phyloP scores from a whole-genome alignment of 2,329 filamentous ascomycete genomes.

The Paracamarosporium sp. region DNA sequence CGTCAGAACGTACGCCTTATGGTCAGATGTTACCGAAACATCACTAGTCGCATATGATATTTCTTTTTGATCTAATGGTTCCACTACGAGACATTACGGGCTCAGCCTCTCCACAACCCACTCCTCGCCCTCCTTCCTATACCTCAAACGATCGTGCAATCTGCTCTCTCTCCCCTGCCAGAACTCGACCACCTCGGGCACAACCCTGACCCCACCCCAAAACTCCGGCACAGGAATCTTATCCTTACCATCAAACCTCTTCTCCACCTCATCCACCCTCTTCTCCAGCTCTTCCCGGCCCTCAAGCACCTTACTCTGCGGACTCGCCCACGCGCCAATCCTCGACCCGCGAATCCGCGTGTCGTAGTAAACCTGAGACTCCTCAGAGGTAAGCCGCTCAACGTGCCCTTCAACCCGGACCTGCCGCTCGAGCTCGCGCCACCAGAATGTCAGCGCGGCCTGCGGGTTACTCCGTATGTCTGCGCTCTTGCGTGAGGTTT shows the following conservation, averaged over 20 bases:
- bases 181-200: constrained; percentile 90
- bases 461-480: constrained; percentile 78
- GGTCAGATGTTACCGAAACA: neutral
- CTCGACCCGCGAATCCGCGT: constrained; percentile 78
- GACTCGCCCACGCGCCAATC: constrained; percentile 91
- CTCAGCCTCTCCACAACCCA: constrained; percentile 79
- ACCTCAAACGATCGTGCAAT: constrained; percentile 92
- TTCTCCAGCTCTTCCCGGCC: constrained; percentile 76
- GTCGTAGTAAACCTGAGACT: constrained; percentile 73
- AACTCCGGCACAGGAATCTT: constrained; percentile 90
- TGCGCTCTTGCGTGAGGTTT: constrained; percentile 71
- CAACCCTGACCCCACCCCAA: constrained; percentile 89
- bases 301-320: constrained; percentile 78
- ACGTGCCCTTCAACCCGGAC: constrained; percentile 84
- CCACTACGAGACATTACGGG: too few species aligned
- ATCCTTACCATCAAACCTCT: constrained; percentile 75
- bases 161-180: constrained; percentile 92
- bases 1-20: neutral
- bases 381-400: constrained; percentile 70
- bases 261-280: constrained; percentile 78
- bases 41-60: too few species aligned
- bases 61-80: too few species aligned
- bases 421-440: constrained; percentile 85
- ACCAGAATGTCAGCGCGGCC: constrained; percentile 88
- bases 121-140: constrained; percentile 64